Base-by-base conservation (phyloP, 345 rosid species). In the Eucalyptus polyanthemos region DNA sequence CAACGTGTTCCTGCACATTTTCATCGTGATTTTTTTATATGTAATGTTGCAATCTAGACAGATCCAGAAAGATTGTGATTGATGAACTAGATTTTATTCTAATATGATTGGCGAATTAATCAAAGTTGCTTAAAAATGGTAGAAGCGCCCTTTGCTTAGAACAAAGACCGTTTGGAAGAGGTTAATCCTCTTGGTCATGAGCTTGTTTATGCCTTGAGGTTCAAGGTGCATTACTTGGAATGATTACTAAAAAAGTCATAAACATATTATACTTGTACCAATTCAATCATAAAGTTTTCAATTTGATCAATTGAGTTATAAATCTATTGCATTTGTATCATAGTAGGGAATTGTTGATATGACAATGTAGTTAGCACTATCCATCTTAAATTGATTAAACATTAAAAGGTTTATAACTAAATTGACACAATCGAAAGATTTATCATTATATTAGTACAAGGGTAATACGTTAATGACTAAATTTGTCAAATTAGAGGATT, bases 331-430 rank as follows among this genome's bases (percentile, higher is more conserved):
- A 19, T 8, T 53, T 21, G 58, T 53, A 19, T 53, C 58, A 3
- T 21, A 53, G 25, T 4, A 0, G 58, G 25, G 4, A 53, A 53
- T 53, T 53, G 2, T 53, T 53, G 2, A 53, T 1, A 21, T 53
- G 58, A 1, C 0, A 53, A 8, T 53, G 0, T 53, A 53, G 24
- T 53, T 53, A 19, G 24, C 2, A 53, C 24, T 0, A 1, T 0
- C 58, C 11, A 2, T 53, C 58, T 0, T 53, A 53, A 3, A 19
- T 19, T 8, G 10, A 53, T 53, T 1, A 19, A 53, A 19, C 0
- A 0, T 53, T 1, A 0, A 53, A 53, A 53, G 0, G 1, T 53
- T 53, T 53, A 19, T 53, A 19, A 19, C 1, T 53, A 53, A 8
- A 53, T 19, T 3, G 1, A 53, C 4, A 53, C 5, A 53, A 19